Evolutionary conservation across 345 rosid genomes (phyloP), one percentile per base, ranked within the genome.

Genomic region (Punica granatum): DNA sequence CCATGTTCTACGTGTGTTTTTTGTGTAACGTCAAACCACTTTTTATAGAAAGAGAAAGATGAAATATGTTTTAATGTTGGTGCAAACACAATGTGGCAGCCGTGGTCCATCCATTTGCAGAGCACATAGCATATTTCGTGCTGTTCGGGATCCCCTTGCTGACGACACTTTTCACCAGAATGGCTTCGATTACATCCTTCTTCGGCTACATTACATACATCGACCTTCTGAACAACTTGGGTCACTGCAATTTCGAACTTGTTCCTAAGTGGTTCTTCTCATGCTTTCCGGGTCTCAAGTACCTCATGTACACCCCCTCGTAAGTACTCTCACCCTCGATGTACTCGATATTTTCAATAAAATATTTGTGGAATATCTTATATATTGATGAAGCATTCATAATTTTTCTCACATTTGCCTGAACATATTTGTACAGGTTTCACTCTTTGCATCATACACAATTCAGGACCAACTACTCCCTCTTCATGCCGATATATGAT

Each of bases 221-320:
- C 43, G 81, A 80, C 33, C 67, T 80, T 59, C 74, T 80, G 81
- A 77, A 80, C 74, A 78, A 80, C 36, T 67, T 80, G 86, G 90
- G 90, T 2, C 88, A 86, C 67, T 86, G 90, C 72, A 86, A 83
- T 75, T 86, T 86, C 31, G 90, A 86, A 71, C 30, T 81, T 60
- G n/a, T 81, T 33, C 90, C 90, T 0, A 73, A 64, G 1, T 72
- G 75, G 63, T 46, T 80, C 63, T 86, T 86, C 73, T 31, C 78
- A 11, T 15, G 66, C 28, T 80, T 84, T 35, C 88, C 87, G 0
- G 83, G 75, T 1, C 86, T 86, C 75, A 86, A 82, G 74, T 77
- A 71, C 63, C 60, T 86, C 54, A 68, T 82, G 78, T 83, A 86
- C 65, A 83, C 90, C 0, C 86, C 90, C 9, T 78, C 90, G 85